Conservation (phyloP, 495 filamentous ascomycete species). For the Penicillium taxi region DNA sequence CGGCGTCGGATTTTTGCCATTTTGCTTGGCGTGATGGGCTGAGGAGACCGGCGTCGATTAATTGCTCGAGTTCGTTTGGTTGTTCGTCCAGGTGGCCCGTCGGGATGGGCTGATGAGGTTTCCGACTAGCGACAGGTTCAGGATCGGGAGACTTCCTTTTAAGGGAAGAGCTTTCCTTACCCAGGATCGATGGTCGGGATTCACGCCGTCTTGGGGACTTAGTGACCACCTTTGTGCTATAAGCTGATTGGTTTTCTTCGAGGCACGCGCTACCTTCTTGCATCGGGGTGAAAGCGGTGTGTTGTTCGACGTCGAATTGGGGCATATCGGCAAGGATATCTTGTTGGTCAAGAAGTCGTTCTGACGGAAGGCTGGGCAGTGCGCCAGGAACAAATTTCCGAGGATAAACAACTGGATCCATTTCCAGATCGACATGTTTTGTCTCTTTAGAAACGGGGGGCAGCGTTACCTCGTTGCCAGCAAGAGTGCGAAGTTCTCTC, state of each 20-base stretch:
- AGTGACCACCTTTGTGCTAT: constrained; percentile 1
- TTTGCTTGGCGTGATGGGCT: constrained; percentile 24
- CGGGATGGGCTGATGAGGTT: constrained; percentile 12
- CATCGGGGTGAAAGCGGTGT: constrained; percentile 17
- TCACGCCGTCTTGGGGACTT: constrained; percentile 17
- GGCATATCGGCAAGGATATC: constrained; percentile 8
- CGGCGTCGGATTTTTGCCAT: constrained; percentile 29
- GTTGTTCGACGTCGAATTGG: neutral
- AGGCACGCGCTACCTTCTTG: constrained; percentile 10
- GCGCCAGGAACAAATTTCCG: constrained; percentile 47
- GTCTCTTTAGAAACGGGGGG: constrained; percentile 15
- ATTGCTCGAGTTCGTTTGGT: constrained; percentile 7
- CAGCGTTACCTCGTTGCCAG: constrained; percentile 34
- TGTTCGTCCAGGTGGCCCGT: constrained; percentile 11
- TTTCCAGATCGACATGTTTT: constrained; percentile 20
- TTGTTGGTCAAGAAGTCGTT: constrained; percentile 41
- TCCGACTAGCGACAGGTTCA: constrained; percentile 23
- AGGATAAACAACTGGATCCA: constrained; percentile 32
- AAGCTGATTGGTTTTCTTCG: constrained; percentile 5
- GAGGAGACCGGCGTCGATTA: constrained; percentile 12
- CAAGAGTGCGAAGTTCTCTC: constrained; percentile 46
- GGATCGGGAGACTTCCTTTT: constrained; percentile 37
- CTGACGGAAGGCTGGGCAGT: constrained; percentile 53
- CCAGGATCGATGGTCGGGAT: constrained; percentile 15
- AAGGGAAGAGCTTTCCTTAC: constrained; percentile 33